phyloP scores from a whole-genome alignment of 2,329 filamentous ascomycete genomes.

The Aspergillus sp. region DNA sequence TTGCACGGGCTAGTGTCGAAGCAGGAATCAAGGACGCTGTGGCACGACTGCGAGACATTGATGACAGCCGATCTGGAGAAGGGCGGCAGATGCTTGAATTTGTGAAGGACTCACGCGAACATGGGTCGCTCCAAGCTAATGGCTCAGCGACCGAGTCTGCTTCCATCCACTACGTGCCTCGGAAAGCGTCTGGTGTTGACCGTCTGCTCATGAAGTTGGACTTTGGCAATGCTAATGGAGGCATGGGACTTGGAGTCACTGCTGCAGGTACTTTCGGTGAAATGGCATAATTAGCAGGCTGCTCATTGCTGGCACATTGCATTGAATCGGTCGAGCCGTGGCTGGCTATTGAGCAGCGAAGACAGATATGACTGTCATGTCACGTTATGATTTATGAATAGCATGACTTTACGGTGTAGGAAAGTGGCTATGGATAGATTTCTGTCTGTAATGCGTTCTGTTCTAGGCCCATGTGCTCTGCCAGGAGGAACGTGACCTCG shows the following conservation, averaged over 20 bases:
- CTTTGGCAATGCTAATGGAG: slow-evolving; percentile 42
- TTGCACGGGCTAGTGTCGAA: slow-evolving; percentile 66
- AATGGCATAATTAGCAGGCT: neutral
- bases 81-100: slow-evolving; percentile 39
- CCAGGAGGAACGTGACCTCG: neutral
- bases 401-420: slow-evolving; percentile 1
- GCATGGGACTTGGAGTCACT: slow-evolving; percentile 2
- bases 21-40: slow-evolving; percentile 65
- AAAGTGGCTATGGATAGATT: neutral
- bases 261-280: neutral
- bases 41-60: slow-evolving; percentile 60
- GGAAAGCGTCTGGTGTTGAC: slow-evolving; percentile 77
- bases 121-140: slow-evolving; percentile 32
- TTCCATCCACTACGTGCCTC: slow-evolving; percentile 61
- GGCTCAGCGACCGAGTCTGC: slow-evolving; percentile 14
- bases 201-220: slow-evolving; percentile 89
- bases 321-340: neutral
- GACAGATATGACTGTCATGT: neutral
- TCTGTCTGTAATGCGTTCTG: neutral
- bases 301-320: neutral
- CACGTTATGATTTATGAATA: slow-evolving; percentile 1
- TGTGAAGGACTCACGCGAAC: slow-evolving; percentile 29
- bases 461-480: neutral
- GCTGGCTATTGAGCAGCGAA: neutral
- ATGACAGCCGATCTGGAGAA: slow-evolving; percentile 54